Evolutionary conservation across 768 basidiomycete species (phyloP).

Genomic region (Royoungia palumana): DNA sequence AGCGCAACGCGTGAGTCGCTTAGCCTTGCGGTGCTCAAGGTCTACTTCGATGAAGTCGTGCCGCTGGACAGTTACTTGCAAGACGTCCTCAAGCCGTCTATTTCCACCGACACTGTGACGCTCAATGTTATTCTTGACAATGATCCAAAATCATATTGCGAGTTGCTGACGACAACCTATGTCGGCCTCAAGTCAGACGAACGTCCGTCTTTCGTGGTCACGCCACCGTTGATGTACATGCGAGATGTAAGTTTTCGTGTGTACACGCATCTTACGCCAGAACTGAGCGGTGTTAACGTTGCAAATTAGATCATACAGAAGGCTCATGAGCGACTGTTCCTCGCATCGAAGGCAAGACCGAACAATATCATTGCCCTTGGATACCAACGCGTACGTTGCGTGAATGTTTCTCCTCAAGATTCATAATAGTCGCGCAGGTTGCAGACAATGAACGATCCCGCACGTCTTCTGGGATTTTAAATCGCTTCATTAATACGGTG

Average conservation of each 20-base stretch:
- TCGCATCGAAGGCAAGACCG: constrained; percentile 32
- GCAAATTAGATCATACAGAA: constrained; percentile 53
- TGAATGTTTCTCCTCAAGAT: background rate
- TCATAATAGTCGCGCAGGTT: constrained; percentile 5
- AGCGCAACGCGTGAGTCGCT: constrained; percentile 5
- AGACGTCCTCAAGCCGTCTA: constrained; percentile 32
- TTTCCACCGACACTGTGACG: constrained; percentile 7
- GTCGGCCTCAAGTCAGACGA: constrained; percentile 38
- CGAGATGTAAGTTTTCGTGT: constrained; percentile 42
- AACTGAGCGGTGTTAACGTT: background rate
- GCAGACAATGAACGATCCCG: constrained; percentile 38
- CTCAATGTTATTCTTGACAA: background rate
- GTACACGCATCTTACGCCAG: background rate
- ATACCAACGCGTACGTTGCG: constrained; percentile 51
- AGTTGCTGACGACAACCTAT: constrained; percentile 45
- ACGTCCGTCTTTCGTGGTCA: constrained; percentile 26
- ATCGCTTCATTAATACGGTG: constrained; percentile 71
- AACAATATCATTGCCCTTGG: constrained; percentile 65
- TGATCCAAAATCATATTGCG: constrained; percentile 30
- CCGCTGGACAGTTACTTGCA: constrained; percentile 39
- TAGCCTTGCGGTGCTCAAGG: constrained; percentile 36
- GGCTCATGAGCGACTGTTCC: constrained; percentile 55
- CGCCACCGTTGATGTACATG: constrained; percentile 48
- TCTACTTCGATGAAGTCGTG: constrained; percentile 44
- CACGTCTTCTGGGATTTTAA: constrained; percentile 46